Conservation (phyloP, 768 basidiomycete genomes). For the Suillus placidus region DNA sequence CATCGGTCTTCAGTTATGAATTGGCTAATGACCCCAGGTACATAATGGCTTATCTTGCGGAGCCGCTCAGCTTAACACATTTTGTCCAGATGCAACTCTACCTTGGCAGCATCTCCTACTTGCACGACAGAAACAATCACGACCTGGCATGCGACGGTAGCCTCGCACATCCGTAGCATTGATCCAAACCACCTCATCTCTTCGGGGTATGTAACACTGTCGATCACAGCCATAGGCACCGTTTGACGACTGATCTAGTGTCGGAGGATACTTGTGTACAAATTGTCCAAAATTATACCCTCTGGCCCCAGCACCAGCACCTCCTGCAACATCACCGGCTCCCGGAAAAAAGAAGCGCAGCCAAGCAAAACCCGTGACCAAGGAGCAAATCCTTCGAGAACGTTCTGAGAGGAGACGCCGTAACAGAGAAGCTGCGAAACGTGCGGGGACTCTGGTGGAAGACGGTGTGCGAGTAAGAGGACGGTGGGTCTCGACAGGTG, state of each 20-base stretch:
- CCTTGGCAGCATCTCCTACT: conserved; percentile 40
- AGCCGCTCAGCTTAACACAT: conserved; percentile 4
- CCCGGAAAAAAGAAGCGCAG: conserved; percentile 40
- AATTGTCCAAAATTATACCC: conserved; percentile 61
- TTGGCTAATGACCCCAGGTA: conserved; percentile 69
- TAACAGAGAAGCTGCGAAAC: conserved; percentile 39
- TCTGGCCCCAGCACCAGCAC: conserved; percentile 33
- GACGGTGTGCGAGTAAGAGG: conserved; percentile 58
- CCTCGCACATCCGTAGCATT: conserved; percentile 44
- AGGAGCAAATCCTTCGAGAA: conserved; percentile 48
- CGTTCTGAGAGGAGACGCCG: conserved; percentile 52
- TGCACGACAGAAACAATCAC: conserved; percentile 61
- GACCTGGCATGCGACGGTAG: conserved; percentile 52
- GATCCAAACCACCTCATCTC: conserved; percentile 70
- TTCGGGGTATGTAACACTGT: conserved; percentile 50
- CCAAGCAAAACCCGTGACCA: conserved; percentile 45
- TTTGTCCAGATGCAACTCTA: conserved; percentile 56
- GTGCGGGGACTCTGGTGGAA: conserved; percentile 33
- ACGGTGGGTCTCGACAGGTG: conserved; percentile 60
- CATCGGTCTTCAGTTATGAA: conserved; percentile 61
- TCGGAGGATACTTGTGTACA: conserved; percentile 60
- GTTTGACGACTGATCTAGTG: conserved; percentile 31
- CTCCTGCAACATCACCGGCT: conserved; percentile 44
- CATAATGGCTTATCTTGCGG: background rate
- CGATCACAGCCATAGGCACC: conserved; percentile 5